phyloP scores from a whole-genome alignment of 495 filamentous ascomycete species.

The Podospora bellae-mahoneyi region DNA sequence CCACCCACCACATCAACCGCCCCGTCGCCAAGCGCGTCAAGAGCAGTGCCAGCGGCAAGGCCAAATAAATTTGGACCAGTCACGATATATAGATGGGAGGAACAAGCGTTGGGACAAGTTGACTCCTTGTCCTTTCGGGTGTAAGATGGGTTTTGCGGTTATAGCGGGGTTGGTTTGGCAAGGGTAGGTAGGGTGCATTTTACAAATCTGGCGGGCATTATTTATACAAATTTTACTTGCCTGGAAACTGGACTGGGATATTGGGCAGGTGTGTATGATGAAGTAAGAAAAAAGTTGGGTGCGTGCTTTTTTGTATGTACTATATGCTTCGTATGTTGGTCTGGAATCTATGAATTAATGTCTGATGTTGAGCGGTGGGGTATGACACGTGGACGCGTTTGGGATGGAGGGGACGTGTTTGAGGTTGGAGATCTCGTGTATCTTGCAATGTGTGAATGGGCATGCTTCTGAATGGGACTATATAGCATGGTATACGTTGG shows the following conservation, averaged over 20 bases:
- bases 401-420: not conserved
- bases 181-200: not conserved
- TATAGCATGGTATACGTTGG: no score
- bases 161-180: not conserved
- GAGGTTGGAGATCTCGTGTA: not conserved
- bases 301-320: not conserved
- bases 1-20: constrained; percentile 82
- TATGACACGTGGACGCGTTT: not conserved
- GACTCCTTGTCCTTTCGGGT: not conserved
- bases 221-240: not conserved
- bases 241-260: not conserved
- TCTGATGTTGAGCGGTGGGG: not conserved
- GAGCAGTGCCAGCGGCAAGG: constrained; percentile 61
- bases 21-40: constrained; percentile 77
- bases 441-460: not conserved
- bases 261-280: not conserved
- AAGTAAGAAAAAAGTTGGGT: not conserved
- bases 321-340: not conserved
- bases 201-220: not conserved
- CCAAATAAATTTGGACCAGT: constrained; percentile 34
- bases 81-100: not conserved
- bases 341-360: not conserved
- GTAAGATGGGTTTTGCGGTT: constrained; percentile 3
- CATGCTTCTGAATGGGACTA: not conserved
- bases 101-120: not conserved